phyloP scores from a whole-genome alignment of 1,284 basidiomycete genomes.

The Pseudozyma sp. region DNA sequence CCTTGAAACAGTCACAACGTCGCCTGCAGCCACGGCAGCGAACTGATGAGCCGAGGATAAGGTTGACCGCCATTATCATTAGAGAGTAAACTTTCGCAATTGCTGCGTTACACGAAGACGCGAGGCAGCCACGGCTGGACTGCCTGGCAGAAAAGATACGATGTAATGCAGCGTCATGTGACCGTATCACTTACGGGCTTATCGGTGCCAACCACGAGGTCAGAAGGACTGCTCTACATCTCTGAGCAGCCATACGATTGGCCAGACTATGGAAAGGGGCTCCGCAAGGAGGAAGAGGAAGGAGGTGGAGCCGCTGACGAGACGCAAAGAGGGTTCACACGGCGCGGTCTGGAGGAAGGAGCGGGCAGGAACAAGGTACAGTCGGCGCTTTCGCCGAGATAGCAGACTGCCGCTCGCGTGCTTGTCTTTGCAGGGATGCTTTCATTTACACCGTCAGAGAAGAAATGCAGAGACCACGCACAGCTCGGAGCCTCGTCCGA shows the following conservation, averaged over 20 bases:
- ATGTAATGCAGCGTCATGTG: too few relatives aligned
- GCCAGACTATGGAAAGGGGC: neutral
- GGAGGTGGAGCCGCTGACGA: neutral
- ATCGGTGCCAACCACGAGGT: neutral
- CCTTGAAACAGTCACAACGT: too few relatives aligned
- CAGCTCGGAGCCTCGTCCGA: conserved; percentile 12
- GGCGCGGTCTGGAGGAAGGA: neutral
- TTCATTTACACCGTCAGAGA: neutral
- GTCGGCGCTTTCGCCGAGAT: conserved; percentile 39
- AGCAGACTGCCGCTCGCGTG: neutral
- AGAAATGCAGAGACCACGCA: neutral
- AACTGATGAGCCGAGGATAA: too few relatives aligned
- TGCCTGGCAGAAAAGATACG: too few relatives aligned
- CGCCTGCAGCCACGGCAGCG: too few relatives aligned
- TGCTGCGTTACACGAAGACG: too few relatives aligned
- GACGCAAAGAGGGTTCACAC: neutral
- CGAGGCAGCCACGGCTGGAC: too few relatives aligned
- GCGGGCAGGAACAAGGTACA: too few relatives aligned
- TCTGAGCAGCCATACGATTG: neutral
- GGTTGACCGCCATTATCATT: too few relatives aligned
- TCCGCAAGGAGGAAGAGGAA: neutral
- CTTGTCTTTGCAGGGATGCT: too few relatives aligned
- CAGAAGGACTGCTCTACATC: too few relatives aligned
- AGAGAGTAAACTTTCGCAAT: too few relatives aligned
- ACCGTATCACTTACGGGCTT: neutral